phyloP scores from a whole-genome alignment of 495 filamentous ascomycete species.

The Aspergillus saccharolyticus region DNA sequence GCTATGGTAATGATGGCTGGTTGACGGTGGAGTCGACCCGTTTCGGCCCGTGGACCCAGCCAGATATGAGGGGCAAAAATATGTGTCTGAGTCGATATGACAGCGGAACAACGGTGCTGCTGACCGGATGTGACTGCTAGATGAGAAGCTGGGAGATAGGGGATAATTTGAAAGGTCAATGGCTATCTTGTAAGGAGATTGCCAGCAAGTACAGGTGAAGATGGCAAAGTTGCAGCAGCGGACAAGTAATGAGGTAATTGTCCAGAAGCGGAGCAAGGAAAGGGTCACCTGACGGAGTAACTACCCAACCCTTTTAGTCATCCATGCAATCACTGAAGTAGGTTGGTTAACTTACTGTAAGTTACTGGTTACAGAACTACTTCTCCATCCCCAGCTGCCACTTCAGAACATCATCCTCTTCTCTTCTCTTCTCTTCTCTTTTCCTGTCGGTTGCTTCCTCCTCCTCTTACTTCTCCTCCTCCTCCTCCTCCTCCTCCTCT shows the following conservation, averaged over 20 bases:
- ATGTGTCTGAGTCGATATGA: not conserved
- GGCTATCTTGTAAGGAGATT: not conserved
- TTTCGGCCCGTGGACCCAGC: slow-evolving; percentile 5
- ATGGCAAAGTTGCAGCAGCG: not conserved
- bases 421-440: too few relatives aligned
- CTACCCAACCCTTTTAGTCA: too few relatives aligned
- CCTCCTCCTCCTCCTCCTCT: too few relatives aligned
- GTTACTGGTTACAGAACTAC: too few relatives aligned
- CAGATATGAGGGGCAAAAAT: not conserved
- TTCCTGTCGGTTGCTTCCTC: too few relatives aligned
- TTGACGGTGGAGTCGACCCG: slow-evolving; percentile 4
- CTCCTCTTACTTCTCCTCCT: too few relatives aligned
- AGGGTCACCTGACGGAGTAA: not conserved
- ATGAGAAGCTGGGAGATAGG: not conserved
- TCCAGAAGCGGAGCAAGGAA: not conserved
- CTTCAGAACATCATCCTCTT: too few relatives aligned
- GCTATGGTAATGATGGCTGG: slow-evolving; percentile 3
- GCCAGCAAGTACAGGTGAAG: not conserved
- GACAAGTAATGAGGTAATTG: not conserved
- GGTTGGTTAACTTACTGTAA: too few relatives aligned
- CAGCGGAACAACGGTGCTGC: not conserved
- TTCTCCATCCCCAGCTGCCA: too few relatives aligned
- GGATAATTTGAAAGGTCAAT: not conserved
- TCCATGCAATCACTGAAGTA: too few relatives aligned
- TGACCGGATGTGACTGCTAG: not conserved